Evolutionary conservation across 768 basidiomycete species (phyloP).

Genomic region (Rhodotorula paludigena): DNA sequence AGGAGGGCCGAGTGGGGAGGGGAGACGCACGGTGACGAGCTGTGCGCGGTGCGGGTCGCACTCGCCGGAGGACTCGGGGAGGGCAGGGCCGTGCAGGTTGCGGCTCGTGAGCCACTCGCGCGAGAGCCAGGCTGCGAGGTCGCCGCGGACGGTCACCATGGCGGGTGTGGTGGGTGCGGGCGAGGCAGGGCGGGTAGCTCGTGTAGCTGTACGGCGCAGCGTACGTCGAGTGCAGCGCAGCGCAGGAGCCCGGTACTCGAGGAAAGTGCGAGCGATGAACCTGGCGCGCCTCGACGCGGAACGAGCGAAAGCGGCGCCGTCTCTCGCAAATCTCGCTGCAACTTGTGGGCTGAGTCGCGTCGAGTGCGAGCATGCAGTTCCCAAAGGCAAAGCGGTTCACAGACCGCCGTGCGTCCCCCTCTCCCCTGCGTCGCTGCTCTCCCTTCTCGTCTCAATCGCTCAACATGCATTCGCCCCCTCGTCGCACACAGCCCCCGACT

Average conservation of each 20-base stretch:
- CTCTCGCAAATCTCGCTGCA: not conserved
- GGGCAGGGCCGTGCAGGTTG: not conserved
- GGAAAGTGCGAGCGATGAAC: no score
- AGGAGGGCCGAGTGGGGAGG: not conserved
- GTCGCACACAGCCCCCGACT: slow-evolving; percentile 7
- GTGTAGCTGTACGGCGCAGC: no score
- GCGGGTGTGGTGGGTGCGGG: no score
- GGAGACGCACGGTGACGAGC: not conserved
- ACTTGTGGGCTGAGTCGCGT: not conserved
- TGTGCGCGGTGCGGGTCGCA: not conserved
- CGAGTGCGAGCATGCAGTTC: slow-evolving; percentile 11
- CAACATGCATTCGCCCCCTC: not conserved
- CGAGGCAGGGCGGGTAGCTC: no score
- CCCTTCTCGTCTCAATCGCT: not conserved
- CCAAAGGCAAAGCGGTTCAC: slow-evolving; percentile 17
- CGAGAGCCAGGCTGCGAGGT: slow-evolving; percentile 10
- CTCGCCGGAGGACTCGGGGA: not conserved
- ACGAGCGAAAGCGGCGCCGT: no score
- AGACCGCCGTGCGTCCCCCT: not conserved
- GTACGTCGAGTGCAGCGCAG: no score
- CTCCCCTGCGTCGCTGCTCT: no score
- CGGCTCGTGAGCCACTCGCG: not conserved
- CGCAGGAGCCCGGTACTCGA: no score
- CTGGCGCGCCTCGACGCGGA: not conserved
- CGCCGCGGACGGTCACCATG: no score